Evolutionary conservation across 768 basidiomycete genomes (phyloP).

Genomic region (Phlebiopsis gigantea): DNA sequence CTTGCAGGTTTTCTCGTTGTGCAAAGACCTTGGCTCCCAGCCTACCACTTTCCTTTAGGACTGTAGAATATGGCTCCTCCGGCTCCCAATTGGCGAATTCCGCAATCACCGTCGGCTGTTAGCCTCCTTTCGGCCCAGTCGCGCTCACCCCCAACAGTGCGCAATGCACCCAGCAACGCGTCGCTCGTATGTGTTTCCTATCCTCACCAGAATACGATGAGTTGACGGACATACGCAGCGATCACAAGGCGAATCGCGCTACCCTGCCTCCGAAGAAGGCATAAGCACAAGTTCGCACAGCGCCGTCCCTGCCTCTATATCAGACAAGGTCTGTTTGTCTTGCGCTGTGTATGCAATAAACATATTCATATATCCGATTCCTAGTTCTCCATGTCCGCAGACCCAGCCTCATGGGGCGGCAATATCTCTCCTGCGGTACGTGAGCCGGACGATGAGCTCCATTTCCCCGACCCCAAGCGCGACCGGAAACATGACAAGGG

Average conservation of each 20-base stretch:
- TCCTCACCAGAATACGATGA: neutral
- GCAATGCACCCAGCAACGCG: slow-evolving; percentile 11
- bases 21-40: slow-evolving; percentile 1
- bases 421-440: slow-evolving; percentile 47
- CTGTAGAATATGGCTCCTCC: slow-evolving; percentile 8
- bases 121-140: slow-evolving; percentile 5
- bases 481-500: slow-evolving; percentile 30
- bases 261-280: slow-evolving; percentile 6
- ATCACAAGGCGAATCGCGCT: slow-evolving; percentile 15
- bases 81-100: slow-evolving; percentile 5
- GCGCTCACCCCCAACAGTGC: slow-evolving; percentile 13
- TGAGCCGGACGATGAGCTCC: slow-evolving; percentile 72
- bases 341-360: neutral
- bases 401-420: slow-evolving; percentile 63
- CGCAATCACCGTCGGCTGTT: slow-evolving; percentile 7
- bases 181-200: slow-evolving; percentile 21
- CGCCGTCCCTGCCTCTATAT: slow-evolving; percentile 13
- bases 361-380: neutral
- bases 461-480: slow-evolving; percentile 49
- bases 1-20: neutral
- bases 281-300: too few species aligned
- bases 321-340: slow-evolving; percentile 14
- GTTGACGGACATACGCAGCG: slow-evolving; percentile 2
- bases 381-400: slow-evolving; percentile 59
- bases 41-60: slow-evolving; percentile 10